phyloP scores from a whole-genome alignment of 129 eudicot genomes.

The Flaveria sonorensis region DNA sequence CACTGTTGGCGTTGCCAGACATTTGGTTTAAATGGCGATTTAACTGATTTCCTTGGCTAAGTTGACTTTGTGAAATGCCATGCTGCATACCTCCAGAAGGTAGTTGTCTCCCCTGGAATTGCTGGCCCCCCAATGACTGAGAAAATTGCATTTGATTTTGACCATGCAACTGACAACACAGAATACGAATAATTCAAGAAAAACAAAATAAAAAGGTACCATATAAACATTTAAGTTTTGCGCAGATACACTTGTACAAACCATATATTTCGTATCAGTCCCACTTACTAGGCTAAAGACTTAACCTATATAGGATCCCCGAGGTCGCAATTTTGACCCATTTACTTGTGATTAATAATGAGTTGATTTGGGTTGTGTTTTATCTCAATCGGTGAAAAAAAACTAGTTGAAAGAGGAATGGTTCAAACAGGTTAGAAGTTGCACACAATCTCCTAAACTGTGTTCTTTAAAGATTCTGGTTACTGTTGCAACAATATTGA shows the following conservation, averaged over 20 bases:
- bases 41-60: slow-evolving; percentile 84
- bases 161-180: slow-evolving; percentile 63
- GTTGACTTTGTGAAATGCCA: slow-evolving; percentile 76
- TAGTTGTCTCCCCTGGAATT: slow-evolving; percentile 81
- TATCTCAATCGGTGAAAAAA: not conserved
- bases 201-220: slow-evolving; percentile 7
- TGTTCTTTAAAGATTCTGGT: not conserved
- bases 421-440: not conserved
- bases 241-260: not conserved
- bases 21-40: slow-evolving; percentile 91
- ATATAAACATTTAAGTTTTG: not conserved
- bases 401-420: not conserved
- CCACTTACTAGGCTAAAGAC: not conserved
- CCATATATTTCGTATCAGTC: not conserved
- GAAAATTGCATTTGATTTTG: slow-evolving; percentile 90
- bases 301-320: not conserved
- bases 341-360: not conserved
- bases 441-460: not conserved
- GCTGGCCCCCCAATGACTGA: slow-evolving; percentile 81
- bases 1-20: slow-evolving; percentile 80
- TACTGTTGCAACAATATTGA: not conserved
- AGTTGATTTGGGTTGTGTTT: not conserved
- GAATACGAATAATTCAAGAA: slow-evolving; percentile 12
- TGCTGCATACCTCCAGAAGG: slow-evolving; percentile 78
- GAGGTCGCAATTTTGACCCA: not conserved